phyloP scores from a whole-genome alignment of 2,329 filamentous ascomycete genomes.

The Phialophora macrospora region DNA sequence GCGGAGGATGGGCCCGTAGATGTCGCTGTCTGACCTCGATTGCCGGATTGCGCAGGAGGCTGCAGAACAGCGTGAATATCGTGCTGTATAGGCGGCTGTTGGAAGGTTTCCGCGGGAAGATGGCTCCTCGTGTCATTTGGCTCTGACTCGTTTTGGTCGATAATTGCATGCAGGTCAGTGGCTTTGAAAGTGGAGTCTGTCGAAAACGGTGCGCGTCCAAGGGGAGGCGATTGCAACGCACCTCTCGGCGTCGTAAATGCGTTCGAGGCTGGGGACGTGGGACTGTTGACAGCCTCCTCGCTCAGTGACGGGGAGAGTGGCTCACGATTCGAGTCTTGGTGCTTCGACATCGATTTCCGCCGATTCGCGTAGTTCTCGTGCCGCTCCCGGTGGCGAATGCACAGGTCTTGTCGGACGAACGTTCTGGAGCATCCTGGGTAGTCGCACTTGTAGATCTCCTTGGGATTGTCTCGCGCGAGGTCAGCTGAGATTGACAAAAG shows the following conservation, averaged over 20 bases:
- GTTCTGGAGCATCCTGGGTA: conserved; percentile 86
- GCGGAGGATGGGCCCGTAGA: conserved; percentile 17
- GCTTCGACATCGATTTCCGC: conserved; percentile 37
- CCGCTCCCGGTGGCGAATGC: conserved; percentile 79
- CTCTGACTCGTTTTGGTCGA: conserved; percentile 18
- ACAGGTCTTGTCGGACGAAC: conserved; percentile 91
- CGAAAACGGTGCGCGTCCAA: conserved; percentile 26
- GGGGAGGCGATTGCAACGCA: conserved; percentile 14
- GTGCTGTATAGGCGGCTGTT: background rate
- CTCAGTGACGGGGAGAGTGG: conserved; percentile 32
- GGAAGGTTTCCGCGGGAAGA: conserved; percentile 19
- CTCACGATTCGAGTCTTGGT: conserved; percentile 35
- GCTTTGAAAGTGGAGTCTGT: conserved; percentile 16
- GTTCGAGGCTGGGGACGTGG: conserved; percentile 25
- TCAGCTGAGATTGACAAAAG: conserved; percentile 2
- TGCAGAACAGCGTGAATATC: conserved; percentile 13
- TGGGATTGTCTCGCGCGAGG: conserved; percentile 73
- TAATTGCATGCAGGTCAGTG: conserved; percentile 21
- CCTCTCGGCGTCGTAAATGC: conserved; percentile 28
- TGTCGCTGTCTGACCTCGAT: conserved; percentile 28
- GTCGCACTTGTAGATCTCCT: conserved; percentile 92
- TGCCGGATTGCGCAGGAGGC: conserved; percentile 5
- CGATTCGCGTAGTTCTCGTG: conserved; percentile 64
- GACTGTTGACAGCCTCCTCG: conserved; percentile 21
- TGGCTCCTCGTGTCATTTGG: conserved; percentile 41